Conservation (phyloP, 2,329 filamentous ascomycete species). For the Paecilomyces variotii region DNA sequence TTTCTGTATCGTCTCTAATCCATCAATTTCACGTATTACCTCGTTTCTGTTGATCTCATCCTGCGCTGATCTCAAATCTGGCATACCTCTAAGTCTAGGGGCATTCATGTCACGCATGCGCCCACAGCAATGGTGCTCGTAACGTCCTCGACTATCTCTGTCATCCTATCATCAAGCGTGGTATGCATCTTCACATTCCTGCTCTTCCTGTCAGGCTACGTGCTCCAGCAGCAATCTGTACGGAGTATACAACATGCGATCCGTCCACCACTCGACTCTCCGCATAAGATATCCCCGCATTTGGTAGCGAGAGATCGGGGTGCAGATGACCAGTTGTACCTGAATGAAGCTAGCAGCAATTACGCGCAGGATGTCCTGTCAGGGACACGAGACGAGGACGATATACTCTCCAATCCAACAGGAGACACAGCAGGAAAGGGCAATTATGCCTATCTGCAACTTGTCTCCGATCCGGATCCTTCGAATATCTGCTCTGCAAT, state of each 20-base stretch:
- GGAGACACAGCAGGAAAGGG: conserved; percentile 9
- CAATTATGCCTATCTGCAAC: conserved; percentile 36
- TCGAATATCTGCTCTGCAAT: conserved; percentile 39
- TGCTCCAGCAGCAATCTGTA: conserved; percentile 78
- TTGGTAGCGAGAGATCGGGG: not conserved
- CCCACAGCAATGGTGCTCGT: conserved; percentile 36
- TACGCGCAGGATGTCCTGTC: conserved; percentile 11
- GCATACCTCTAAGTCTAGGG: conserved; percentile 1
- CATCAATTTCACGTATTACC: not conserved
- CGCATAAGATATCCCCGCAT: not conserved
- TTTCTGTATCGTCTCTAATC: not conserved
- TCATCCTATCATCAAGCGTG: conserved; percentile 35
- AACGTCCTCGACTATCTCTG: conserved; percentile 37
- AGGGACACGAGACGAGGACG: conserved; percentile 1
- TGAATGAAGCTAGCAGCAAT: conserved; percentile 10
- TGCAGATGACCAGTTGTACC: not conserved
- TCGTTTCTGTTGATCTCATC: not conserved
- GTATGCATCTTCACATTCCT: conserved; percentile 71
- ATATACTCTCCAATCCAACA: not conserved
- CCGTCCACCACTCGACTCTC: conserved; percentile 40
- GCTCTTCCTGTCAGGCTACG: conserved; percentile 81
- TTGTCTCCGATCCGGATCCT: conserved; percentile 34
- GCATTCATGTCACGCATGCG: conserved; percentile 5
- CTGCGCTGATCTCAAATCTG: not conserved
- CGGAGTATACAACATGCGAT: conserved; percentile 68